These are phyloP conservation scores for Acanthamoeba lenticulata DNA, from an alignment of 208 protist species.

Conservation along the genomic window DNA sequence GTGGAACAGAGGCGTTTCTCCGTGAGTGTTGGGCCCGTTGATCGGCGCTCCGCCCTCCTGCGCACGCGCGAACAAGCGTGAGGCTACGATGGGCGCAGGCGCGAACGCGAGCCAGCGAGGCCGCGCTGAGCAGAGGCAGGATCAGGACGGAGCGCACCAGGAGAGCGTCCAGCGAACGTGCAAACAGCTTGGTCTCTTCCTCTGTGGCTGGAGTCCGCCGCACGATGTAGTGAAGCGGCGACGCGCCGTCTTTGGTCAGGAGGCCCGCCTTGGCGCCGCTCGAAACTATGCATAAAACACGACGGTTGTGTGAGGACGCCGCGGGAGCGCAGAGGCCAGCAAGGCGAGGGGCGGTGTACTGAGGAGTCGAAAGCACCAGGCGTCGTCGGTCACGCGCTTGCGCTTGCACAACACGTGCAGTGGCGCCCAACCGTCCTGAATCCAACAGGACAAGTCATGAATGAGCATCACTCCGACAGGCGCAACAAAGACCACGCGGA, in stretches of 20 bases:
- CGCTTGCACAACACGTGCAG: neutral
- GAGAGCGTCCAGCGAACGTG: neutral
- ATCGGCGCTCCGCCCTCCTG: neutral
- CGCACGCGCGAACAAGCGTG: too few species aligned
- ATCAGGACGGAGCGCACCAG: too few species aligned
- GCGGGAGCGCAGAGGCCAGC: neutral
- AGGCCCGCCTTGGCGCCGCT: neutral
- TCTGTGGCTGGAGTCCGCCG: neutral
- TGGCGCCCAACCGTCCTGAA: neutral
- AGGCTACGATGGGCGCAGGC: too few species aligned
- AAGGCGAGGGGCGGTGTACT: neutral
- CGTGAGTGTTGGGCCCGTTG: neutral
- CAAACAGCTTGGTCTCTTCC: neutral
- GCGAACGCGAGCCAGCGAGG: neutral
- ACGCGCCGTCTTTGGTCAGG: neutral
- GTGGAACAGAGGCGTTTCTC: neutral
- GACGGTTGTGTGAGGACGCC: neutral
- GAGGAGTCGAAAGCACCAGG: neutral
- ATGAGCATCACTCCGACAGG: too few species aligned
- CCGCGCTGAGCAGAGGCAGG: too few species aligned
- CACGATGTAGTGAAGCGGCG: neutral
- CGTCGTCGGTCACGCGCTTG: neutral
- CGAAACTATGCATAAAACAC: neutral
- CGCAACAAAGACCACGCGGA: too few species aligned
- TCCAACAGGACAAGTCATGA: too few species aligned